A percentile compares a stretch with the other conserved stretches of the same genome.
Conservation (phyloP, 331 rosid genomes). For the Rhamnella rubrinervis region DNA sequence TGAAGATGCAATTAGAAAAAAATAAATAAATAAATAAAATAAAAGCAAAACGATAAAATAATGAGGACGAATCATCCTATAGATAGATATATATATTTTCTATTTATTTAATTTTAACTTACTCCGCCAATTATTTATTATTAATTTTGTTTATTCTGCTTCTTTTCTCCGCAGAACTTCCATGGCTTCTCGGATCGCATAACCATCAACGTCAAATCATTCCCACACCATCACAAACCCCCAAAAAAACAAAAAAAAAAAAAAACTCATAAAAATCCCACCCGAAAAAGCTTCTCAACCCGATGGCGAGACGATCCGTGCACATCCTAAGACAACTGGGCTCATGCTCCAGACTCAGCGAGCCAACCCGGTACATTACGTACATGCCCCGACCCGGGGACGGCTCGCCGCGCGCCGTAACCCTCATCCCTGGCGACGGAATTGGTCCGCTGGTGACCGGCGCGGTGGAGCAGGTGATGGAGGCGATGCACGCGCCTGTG, state of each 20-base stretch:
- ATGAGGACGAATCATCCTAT: too few species aligned
- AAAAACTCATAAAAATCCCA: too few species aligned
- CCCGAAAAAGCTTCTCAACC: constrained; percentile 3
- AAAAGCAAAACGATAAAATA: too few species aligned
- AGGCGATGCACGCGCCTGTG: constrained; percentile 83
- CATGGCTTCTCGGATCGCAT: constrained; percentile 20
- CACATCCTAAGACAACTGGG: constrained; percentile 38
- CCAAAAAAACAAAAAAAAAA: background rate
- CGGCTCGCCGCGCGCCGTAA: constrained; percentile 70
- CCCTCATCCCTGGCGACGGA: constrained; percentile 88
- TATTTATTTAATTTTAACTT: background rate
- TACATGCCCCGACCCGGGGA: constrained; percentile 93
- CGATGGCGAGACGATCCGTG: constrained; percentile 56
- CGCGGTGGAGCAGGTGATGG: constrained; percentile 87
- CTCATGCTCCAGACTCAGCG: constrained; percentile 15
- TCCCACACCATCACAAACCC: constrained; percentile 17
- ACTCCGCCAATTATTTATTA: background rate
- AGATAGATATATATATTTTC: too few species aligned
- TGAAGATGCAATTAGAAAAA: too few species aligned
- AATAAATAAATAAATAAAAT: too few species aligned
- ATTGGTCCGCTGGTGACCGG: constrained; percentile 76
- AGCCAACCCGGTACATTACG: constrained; percentile 58
- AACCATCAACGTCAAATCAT: constrained; percentile 8
- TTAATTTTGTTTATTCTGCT: background rate
- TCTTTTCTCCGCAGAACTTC: constrained; percentile 7